Evolutionary conservation across 208 protist species (phyloP).

Genomic region (Leishmania tarentolae): DNA sequence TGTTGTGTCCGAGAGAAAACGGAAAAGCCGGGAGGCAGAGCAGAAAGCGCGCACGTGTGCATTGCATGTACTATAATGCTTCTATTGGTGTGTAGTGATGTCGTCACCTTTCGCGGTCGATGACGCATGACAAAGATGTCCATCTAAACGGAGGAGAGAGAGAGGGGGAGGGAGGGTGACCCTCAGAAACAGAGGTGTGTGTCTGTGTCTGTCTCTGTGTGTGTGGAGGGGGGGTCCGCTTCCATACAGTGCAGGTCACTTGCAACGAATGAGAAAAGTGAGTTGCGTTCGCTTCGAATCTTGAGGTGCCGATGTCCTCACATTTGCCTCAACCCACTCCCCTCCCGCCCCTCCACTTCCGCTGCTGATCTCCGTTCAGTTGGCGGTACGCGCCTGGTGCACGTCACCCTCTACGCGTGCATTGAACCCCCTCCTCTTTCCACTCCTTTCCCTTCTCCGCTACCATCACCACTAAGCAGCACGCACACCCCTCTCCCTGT

Average conservation of each 20-base stretch:
- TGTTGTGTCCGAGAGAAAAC: neutral
- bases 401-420: neutral
- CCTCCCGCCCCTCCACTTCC: neutral
- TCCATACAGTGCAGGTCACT: too few species aligned
- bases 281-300: too few species aligned
- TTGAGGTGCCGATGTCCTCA: too few species aligned
- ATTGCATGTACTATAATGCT: neutral
- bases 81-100: too few species aligned
- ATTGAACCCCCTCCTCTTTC: constrained; percentile 15
- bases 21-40: neutral
- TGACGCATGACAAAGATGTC: neutral
- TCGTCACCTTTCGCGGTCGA: neutral
- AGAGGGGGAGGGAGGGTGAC: neutral
- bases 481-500: neutral
- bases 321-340: neutral
- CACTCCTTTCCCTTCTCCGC: constrained; percentile 1
- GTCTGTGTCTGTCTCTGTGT: too few species aligned
- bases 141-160: neutral
- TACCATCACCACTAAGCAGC: neutral
- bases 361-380: neutral
- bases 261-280: neutral
- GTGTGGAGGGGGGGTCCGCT: too few species aligned
- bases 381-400: neutral
- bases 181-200: neutral
- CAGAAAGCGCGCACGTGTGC: neutral